Percentiles rank a stretch among this genome's conserved stretches.
Conservation (phyloP, 2,329 filamentous ascomycete species). For the Colletotrichum shisoi region DNA sequence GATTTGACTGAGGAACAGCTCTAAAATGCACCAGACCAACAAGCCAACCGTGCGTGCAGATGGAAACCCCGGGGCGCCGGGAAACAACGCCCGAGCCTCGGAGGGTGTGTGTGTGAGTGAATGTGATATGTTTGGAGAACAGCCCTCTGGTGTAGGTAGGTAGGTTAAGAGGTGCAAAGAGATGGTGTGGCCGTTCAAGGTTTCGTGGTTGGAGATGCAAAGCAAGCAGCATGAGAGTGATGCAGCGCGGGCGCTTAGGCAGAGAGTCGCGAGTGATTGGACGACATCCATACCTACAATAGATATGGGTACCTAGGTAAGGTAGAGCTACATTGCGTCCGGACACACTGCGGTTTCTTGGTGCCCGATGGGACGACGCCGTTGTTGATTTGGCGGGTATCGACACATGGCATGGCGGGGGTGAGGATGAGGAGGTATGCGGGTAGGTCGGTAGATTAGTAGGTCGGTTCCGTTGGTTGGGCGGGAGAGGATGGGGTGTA, state of each 20-base stretch:
- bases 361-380: conserved; percentile 10
- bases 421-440: neutral
- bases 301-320: neutral
- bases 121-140: neutral
- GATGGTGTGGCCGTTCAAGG: conserved; percentile 10
- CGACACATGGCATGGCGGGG: conserved; percentile 5
- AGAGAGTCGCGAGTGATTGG: conserved; percentile 10
- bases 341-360: conserved; percentile 7
- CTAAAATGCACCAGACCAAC: neutral
- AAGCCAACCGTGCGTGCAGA: conserved; percentile 5
- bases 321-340: neutral
- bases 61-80: neutral
- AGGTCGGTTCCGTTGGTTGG: neutral
- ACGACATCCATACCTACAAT: neutral
- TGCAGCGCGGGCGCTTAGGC: conserved; percentile 14
- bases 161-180: neutral
- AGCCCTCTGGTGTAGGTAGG: neutral
- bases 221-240: neutral
- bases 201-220: neutral
- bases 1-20: neutral
- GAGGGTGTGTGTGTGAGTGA: neutral
- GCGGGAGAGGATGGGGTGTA: neutral
- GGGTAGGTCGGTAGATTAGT: neutral
- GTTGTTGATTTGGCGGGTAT: conserved; percentile 7
- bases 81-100: neutral